A percentile compares a stretch with the other conserved stretches of the same genome.
These are phyloP conservation scores for Cercophora sp. DNA, from an alignment of 495 filamentous ascomycete species.

Conservation along the genomic window DNA sequence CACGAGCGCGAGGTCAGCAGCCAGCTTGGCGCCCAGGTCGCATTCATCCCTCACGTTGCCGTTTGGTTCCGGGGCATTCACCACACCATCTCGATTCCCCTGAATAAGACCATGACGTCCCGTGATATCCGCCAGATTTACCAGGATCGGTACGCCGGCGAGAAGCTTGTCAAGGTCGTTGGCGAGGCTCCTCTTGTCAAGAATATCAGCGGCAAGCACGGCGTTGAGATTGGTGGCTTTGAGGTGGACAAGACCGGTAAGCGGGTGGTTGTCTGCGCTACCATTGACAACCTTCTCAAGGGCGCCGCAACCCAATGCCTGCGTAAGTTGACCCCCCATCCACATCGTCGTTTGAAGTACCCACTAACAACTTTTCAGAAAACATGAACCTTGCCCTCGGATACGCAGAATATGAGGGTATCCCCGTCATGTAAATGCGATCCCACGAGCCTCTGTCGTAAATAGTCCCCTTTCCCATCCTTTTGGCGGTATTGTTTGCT, in stretches of 20 bases:
- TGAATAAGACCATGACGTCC: constrained; percentile 76
- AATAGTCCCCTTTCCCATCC: too few species aligned
- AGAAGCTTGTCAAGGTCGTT: constrained; percentile 86
- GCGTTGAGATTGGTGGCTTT: constrained; percentile 92
- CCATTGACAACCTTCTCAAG: constrained; percentile 98
- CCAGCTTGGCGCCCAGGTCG: constrained; percentile 72
- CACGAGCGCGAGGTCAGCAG: constrained; percentile 87
- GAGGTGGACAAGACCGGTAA: constrained; percentile 84
- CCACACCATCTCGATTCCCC: constrained; percentile 85
- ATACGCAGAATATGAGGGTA: constrained; percentile 89
- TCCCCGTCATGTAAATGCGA: constrained; percentile 58
- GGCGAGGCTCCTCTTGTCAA: constrained; percentile 88
- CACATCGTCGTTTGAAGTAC: constrained; percentile 2
- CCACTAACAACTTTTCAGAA: constrained; percentile 49
- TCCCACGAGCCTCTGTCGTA: too few species aligned
- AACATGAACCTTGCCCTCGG: constrained; percentile 97
- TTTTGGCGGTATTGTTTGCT: too few species aligned
- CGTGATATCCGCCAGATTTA: constrained; percentile 93
- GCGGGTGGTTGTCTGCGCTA: constrained; percentile 89
- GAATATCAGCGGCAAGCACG: constrained; percentile 83
- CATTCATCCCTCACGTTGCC: constrained; percentile 93
- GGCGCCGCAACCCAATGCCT: constrained; percentile 94
- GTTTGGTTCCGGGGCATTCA: constrained; percentile 97
- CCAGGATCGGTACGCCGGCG: constrained; percentile 92
- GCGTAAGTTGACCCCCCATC: constrained; percentile 54